A percentile compares a stretch with the other conserved stretches of the same genome.
Evolutionary conservation across 371 early-diverging fungal genomes (phyloP).

Genomic region (Mucor lusitanicus): DNA sequence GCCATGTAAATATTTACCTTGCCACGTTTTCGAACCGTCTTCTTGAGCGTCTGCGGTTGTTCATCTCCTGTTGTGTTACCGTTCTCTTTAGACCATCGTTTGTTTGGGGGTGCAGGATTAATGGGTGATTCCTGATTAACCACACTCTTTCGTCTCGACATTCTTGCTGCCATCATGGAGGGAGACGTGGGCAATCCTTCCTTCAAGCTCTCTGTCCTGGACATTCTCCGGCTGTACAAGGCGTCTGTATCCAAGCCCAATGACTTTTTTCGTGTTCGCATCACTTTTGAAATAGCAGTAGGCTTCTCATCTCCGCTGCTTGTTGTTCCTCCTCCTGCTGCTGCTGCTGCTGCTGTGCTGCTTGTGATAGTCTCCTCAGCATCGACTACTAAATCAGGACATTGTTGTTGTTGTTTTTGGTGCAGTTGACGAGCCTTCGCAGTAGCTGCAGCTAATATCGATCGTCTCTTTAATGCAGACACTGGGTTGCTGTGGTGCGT

Average conservation of each 20-base stretch:
- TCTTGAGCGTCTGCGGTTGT: constrained; percentile 1
- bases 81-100: not conserved
- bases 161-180: constrained; percentile 23
- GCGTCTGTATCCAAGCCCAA: constrained; percentile 3
- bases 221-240: constrained; percentile 22
- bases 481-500: not conserved
- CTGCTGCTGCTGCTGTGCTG: not conserved
- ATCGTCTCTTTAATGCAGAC: constrained; percentile 24
- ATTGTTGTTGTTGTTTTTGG: constrained; percentile 15
- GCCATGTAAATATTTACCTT: constrained; percentile 30
- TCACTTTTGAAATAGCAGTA: constrained; percentile 3
- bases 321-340: not conserved
- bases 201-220: constrained; percentile 43
- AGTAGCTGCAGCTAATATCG: constrained; percentile 28
- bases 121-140: constrained; percentile 21
- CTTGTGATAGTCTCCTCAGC: not conserved
- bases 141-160: constrained; percentile 27
- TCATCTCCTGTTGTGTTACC: constrained; percentile 2
- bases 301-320: constrained; percentile 23
- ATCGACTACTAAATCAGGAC: constrained; percentile 1
- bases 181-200: constrained; percentile 44
- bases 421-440: constrained; percentile 24
- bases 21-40: constrained; percentile 38
- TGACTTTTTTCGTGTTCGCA: constrained; percentile 20
- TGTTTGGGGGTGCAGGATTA: constrained; percentile 3